Evolutionary conservation across 495 filamentous ascomycete genomes (phyloP), one percentile per base, ranked within the genome.

Genomic region (Podospora pseudocomata): DNA sequence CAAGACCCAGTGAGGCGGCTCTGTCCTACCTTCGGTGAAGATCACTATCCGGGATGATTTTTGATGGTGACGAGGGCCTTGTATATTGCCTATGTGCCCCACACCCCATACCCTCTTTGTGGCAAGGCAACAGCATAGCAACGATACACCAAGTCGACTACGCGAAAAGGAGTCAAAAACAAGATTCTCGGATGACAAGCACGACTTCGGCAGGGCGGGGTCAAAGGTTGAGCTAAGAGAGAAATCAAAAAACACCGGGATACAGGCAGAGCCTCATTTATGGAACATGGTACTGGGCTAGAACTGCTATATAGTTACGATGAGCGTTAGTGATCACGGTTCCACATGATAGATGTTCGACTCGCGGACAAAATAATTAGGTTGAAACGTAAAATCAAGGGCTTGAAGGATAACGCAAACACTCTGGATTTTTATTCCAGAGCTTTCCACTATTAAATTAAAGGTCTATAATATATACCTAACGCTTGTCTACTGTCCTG

Each of bases 1-100:
- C 67, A 82, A 82, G 69, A 70, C 55, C 60, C 72, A 72, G 68
- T 80, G 78, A 67, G 49, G 59, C 55, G 70, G 64, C 55, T 64
- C 5, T 20, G 32, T 19, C 32, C 27, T 16, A 44, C 18, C 18
- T 13, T 19, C n/a, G 61, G 27, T n/a, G 30, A 63, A 5, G n/a
- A 20, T 23, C 61, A 6, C 27, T n/a, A 44, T 19, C 61, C n/a
- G 61, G 16, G 32, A n/a, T 44, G 19, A 15, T 20, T 49, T 3
- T 63, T 32, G 11, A 32, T 32, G 27, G 27, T 56, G 44, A 39
- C 49, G 26, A 44, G n/a, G 32, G 56, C 15, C 4, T 18, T 19
- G 65, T 19, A 60, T n/a, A 1, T n/a, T 19, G 64, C 18, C 30
- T 23, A 5, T 49, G 39, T 49, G 39, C 2, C 39, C 39, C 2